phyloP scores from a whole-genome alignment of 2,329 filamentous ascomycete genomes.

The Fusarium mundagurra region DNA sequence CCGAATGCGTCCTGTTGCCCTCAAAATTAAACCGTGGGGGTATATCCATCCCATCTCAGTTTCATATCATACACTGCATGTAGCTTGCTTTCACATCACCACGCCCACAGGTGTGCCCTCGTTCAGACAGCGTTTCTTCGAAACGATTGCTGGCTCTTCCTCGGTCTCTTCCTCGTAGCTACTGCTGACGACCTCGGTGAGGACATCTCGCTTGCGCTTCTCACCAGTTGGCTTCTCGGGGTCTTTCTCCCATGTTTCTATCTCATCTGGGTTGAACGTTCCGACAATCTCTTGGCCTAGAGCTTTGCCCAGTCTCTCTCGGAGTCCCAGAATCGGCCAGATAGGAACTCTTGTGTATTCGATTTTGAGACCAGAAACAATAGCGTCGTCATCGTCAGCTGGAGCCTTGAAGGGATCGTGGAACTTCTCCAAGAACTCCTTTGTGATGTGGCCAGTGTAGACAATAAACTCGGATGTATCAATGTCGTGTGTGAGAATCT shows the following conservation, averaged over 20 bases:
- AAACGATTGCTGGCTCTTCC: slow-evolving; percentile 44
- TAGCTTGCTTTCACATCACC: slow-evolving; percentile 40
- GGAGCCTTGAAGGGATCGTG: slow-evolving; percentile 57
- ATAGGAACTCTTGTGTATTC: slow-evolving; percentile 60
- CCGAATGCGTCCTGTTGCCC: slow-evolving; percentile 19
- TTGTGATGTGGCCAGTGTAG: slow-evolving; percentile 61
- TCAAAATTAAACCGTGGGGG: slow-evolving; percentile 16
- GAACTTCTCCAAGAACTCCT: slow-evolving; percentile 61
- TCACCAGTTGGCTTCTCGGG: slow-evolving; percentile 45
- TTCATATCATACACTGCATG: neutral
- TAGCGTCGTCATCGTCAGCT: slow-evolving; percentile 33
- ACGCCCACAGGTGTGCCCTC: slow-evolving; percentile 46
- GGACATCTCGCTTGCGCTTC: slow-evolving; percentile 50
- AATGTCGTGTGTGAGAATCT: slow-evolving; percentile 62
- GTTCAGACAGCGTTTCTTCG: slow-evolving; percentile 49
- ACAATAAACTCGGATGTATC: slow-evolving; percentile 61
- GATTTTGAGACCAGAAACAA: slow-evolving; percentile 54
- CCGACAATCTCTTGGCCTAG: slow-evolving; percentile 63
- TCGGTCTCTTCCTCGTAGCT: slow-evolving; percentile 54
- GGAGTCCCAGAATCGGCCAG: slow-evolving; percentile 65
- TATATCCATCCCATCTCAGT: slow-evolving; percentile 5
- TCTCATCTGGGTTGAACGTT: slow-evolving; percentile 49
- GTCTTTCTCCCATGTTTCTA: slow-evolving; percentile 58
- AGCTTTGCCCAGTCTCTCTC: slow-evolving; percentile 64
- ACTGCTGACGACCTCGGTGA: slow-evolving; percentile 52